phyloP scores from a whole-genome alignment of 1,284 basidiomycete species.

The Ustilago loliicola region DNA sequence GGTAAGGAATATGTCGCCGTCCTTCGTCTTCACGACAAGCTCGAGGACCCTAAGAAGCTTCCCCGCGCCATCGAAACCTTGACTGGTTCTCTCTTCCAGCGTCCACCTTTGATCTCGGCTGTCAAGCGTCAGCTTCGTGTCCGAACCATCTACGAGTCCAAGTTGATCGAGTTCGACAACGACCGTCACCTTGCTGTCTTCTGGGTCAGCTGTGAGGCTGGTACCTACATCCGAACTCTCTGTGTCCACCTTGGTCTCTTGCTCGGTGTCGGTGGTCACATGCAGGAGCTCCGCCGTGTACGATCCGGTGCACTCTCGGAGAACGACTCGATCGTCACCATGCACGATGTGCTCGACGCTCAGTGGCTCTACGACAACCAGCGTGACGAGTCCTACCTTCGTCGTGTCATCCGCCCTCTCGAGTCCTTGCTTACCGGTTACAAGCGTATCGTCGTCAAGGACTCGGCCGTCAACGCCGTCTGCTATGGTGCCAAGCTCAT shows the following conservation, averaged over 20 bases:
- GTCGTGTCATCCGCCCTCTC: constrained; percentile 92
- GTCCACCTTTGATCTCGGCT: constrained; percentile 97
- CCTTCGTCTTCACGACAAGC: constrained; percentile 86
- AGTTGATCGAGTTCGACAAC: constrained; percentile 96
- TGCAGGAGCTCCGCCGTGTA: constrained; percentile 97
- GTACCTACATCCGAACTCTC: constrained; percentile 97
- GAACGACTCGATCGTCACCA: constrained; percentile 98
- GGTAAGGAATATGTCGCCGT: constrained; percentile 99
- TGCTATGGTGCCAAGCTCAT: constrained; percentile 99
- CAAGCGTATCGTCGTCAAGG: constrained; percentile 99
- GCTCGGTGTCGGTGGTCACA: constrained; percentile 97
- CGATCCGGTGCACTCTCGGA: constrained; percentile 96
- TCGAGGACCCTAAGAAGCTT: constrained; percentile 85
- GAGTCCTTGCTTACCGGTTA: constrained; percentile 95
- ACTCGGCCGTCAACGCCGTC: constrained; percentile 98
- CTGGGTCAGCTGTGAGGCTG: constrained; percentile 98
- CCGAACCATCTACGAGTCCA: constrained; percentile 96
- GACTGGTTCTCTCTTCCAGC: constrained; percentile 98
- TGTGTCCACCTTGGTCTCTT: constrained; percentile 97
- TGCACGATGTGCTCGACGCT: constrained; percentile 99
- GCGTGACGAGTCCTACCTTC: constrained; percentile 97
- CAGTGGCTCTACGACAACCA: constrained; percentile 99
- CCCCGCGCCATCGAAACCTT: constrained; percentile 95
- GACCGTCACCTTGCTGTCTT: constrained; percentile 97
- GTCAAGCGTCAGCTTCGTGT: constrained; percentile 99